phyloP scores from a whole-genome alignment of 2,329 filamentous ascomycete species.

The Pseudocercospora pini-densiflorae region DNA sequence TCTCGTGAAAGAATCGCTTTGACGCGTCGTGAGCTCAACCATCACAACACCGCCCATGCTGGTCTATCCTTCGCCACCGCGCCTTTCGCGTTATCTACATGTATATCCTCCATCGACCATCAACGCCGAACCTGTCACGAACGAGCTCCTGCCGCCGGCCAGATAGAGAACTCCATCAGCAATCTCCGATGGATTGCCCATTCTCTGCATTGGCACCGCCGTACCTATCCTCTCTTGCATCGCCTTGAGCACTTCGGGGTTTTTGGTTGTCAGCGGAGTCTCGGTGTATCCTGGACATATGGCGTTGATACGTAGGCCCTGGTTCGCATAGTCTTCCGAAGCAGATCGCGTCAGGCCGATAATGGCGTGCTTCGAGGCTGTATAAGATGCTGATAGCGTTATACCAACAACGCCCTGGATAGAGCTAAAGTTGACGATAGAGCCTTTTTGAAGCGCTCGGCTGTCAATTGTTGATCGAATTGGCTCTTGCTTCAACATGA shows the following conservation, averaged over 20 bases:
- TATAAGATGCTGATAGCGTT: slow-evolving; percentile 42
- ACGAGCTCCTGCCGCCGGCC: slow-evolving; percentile 34
- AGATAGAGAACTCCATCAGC: slow-evolving; percentile 39
- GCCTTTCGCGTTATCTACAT: neutral
- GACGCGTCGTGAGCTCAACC: too few species aligned
- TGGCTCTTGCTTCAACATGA: slow-evolving; percentile 52
- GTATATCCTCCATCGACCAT: slow-evolving; percentile 30
- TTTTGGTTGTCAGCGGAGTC: slow-evolving; percentile 17
- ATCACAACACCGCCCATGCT: neutral
- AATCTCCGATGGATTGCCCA: slow-evolving; percentile 34
- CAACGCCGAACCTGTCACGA: slow-evolving; percentile 35
- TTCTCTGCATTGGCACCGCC: slow-evolving; percentile 35
- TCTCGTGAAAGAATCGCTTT: neutral
- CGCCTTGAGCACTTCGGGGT: slow-evolving; percentile 30
- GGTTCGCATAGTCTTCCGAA: slow-evolving; percentile 47
- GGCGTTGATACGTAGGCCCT: slow-evolving; percentile 47
- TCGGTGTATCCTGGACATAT: slow-evolving; percentile 36
- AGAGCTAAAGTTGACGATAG: slow-evolving; percentile 46
- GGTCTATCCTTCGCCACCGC: neutral
- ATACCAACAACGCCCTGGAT: slow-evolving; percentile 48
- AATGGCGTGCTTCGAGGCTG: slow-evolving; percentile 47
- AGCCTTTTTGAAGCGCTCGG: slow-evolving; percentile 37
- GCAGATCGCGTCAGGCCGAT: slow-evolving; percentile 49
- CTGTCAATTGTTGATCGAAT: slow-evolving; percentile 45
- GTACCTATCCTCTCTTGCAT: slow-evolving; percentile 34